A percentile compares a stretch with the other conserved stretches of the same genome.
phyloP scores from a whole-genome alignment of 768 basidiomycete genomes.

The Suillus paluster region DNA sequence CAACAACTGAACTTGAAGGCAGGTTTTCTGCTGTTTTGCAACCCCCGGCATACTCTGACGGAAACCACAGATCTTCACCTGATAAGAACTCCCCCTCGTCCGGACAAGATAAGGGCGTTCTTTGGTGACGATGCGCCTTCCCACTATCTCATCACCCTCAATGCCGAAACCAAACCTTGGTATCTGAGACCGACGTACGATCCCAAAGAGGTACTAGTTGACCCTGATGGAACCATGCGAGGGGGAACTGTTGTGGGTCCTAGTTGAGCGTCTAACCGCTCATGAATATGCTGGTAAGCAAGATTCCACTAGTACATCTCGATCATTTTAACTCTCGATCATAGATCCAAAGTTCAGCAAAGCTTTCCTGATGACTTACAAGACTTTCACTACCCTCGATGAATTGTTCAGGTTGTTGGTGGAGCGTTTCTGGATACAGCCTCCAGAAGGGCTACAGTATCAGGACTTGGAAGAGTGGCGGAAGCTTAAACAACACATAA shows the following conservation, averaged over 20 bases:
- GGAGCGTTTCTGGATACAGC: conserved; percentile 58
- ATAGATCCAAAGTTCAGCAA: conserved; percentile 59
- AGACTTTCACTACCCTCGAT: conserved; percentile 62
- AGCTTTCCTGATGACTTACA: conserved; percentile 73
- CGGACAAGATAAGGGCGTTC: conserved; percentile 51
- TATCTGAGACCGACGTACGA: conserved; percentile 62
- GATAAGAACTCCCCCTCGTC: conserved; percentile 23
- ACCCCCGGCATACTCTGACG: background rate
- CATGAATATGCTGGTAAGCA: conserved; percentile 62
- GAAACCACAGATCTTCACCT: conserved; percentile 17
- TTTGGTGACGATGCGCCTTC: conserved; percentile 57
- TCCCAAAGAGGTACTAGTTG: conserved; percentile 61
- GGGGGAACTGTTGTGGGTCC: conserved; percentile 64
- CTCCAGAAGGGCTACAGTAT: conserved; percentile 49
- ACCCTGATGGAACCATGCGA: conserved; percentile 63
- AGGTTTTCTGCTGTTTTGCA: background rate
- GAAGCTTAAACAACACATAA: conserved; percentile 58
- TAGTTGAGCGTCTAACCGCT: conserved; percentile 68
- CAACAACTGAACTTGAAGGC: conserved; percentile 25
- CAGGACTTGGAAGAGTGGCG: conserved; percentile 59
- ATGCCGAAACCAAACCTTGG: conserved; percentile 54
- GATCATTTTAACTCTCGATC: conserved; percentile 9
- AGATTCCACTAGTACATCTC: background rate
- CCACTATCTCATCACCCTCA: conserved; percentile 43
- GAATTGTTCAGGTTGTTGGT: conserved; percentile 59